Evolutionary conservation across 192 early-diverging fungal species (phyloP), one percentile per base, ranked within the genome.

Genomic region (Linnemannia zychae): DNA sequence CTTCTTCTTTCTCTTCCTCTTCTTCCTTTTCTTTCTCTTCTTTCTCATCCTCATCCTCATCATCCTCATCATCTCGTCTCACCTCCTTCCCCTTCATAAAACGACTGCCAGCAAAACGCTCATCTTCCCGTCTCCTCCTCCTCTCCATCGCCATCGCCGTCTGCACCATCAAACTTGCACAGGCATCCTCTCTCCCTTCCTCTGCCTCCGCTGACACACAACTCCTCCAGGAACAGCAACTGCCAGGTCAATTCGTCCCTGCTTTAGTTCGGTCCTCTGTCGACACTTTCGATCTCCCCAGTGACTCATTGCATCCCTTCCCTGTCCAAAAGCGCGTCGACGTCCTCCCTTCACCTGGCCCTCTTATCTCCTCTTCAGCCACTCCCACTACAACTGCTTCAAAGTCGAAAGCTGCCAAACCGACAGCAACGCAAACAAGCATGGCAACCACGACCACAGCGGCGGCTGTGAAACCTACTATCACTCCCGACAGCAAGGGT

Each of bases 401-500:
- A 73, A 33, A 28, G 52, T n/a, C 52, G 18, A 72, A 75, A 38
- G 36, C 34, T 70, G 4, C 63, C 69, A 65, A 57, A 79, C 18
- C 44, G 3, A 3, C 71, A 12, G 2, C 33, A 17, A 70, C 68
- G 36, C 48, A 49, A 40, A 28, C 79, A 24, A 7, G 74, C 24
- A 81, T 68, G 67, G n/a, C 80, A 12, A 71, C 68, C 18, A 49
- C 28, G 24, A 48, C 66, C 20, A 2, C 74, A 12, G 33, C 71
- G 46, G 31, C 50, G 36, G 28, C 65, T n/a, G 16, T 67, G 0
- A 17, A 40, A 67, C n/a, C 73, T 17, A 74, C 81, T 16, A 50
- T 11, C 44, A 36, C 24, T 24, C 70, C 72, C 28, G 76, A 84
- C 34, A 33, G 76, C 15, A 84, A 84, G 66, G 81, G 81, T 7